phyloP scores from a whole-genome alignment of 2,329 filamentous ascomycete species.

The Calonectria fujianensis region DNA sequence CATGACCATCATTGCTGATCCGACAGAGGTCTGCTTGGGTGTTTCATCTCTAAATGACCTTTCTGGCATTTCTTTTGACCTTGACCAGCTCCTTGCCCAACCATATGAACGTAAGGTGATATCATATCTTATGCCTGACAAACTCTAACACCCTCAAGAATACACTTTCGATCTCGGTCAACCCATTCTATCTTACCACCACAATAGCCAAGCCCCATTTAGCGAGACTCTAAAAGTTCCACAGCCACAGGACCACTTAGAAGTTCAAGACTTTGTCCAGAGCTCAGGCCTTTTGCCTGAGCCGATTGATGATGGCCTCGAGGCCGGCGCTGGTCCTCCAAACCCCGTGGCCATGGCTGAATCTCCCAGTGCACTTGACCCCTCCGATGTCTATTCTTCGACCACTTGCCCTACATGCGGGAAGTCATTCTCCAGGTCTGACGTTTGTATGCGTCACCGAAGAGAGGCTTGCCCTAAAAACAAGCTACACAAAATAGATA shows the following conservation, averaged over 20 bases:
- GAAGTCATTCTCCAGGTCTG: not conserved
- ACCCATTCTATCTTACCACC: not conserved
- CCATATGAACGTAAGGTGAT: not conserved
- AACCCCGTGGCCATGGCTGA: not conserved
- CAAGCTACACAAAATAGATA: not conserved
- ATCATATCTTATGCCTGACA: not conserved
- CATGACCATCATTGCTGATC: not conserved
- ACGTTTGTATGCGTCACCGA: not conserved
- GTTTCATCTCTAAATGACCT: not conserved
- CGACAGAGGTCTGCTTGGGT: not conserved
- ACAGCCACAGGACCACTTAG: not conserved
- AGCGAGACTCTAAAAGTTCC: not conserved
- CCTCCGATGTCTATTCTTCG: not conserved
- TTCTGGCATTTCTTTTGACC: not conserved
- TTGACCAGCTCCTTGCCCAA: not conserved
- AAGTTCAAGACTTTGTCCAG: not conserved
- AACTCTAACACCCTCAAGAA: not conserved
- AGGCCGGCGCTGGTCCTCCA: not conserved
- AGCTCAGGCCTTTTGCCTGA: not conserved
- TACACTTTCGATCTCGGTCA: not conserved
- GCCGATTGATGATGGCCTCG: not conserved
- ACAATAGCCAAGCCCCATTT: not conserved
- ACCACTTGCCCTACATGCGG: not conserved
- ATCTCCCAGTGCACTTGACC: not conserved
- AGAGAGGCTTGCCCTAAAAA: not conserved